These are phyloP conservation scores for Trichoderma polysporum DNA, from an alignment of 2,329 filamentous ascomycete species.

Conservation along the genomic window DNA sequence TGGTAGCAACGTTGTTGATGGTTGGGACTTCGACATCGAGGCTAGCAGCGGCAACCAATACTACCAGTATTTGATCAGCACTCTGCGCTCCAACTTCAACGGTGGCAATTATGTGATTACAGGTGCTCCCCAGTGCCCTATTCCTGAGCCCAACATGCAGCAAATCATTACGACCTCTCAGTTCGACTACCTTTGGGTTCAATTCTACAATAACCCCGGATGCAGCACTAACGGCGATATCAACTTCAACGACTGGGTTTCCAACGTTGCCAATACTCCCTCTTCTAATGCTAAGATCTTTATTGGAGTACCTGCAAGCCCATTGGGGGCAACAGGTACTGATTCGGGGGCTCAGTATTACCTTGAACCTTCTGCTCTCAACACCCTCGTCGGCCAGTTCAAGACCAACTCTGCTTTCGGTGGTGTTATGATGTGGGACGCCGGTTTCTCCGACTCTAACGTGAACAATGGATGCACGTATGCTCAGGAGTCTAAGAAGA, in stretches of 20 bases:
- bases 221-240: constrained; percentile 32
- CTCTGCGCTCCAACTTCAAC: constrained; percentile 27
- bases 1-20: constrained; percentile 24
- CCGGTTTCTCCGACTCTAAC: constrained; percentile 22
- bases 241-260: constrained; percentile 31
- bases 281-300: constrained; percentile 32
- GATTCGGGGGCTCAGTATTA: constrained; percentile 37
- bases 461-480: constrained; percentile 24
- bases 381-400: constrained; percentile 32
- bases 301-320: constrained; percentile 32
- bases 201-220: constrained; percentile 49
- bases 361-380: constrained; percentile 33
- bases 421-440: constrained; percentile 30
- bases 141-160: constrained; percentile 39
- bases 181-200: constrained; percentile 42
- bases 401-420: constrained; percentile 34
- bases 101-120: constrained; percentile 43
- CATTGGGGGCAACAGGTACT: constrained; percentile 37
- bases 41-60: constrained; percentile 24
- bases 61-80: constrained; percentile 26
- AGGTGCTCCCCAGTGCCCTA: constrained; percentile 45
- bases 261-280: constrained; percentile 27
- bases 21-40: constrained; percentile 30
- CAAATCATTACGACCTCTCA: constrained; percentile 36
- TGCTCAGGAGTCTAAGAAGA: constrained; percentile 22